These are phyloP conservation scores for Zalaria obscura DNA, from an alignment of 2,329 filamentous ascomycete species.

Conservation along the genomic window DNA sequence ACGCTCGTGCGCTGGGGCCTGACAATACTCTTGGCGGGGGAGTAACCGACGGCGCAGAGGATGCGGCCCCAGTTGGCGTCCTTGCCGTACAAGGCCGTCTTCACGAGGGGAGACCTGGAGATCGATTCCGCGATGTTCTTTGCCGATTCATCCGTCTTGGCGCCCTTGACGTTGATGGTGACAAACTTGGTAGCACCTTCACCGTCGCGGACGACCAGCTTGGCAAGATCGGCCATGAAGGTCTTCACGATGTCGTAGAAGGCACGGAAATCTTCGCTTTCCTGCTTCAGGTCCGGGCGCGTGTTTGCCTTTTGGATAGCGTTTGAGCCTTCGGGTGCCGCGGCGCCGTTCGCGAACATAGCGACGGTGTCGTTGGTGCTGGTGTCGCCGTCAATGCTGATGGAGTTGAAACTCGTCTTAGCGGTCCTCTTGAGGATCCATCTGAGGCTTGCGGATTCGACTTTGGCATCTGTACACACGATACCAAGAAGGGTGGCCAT, in stretches of 20 bases:
- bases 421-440: conserved; percentile 59
- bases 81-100: conserved; percentile 91
- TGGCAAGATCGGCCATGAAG: conserved; percentile 73
- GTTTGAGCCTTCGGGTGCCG: conserved; percentile 21
- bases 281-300: neutral
- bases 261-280: conserved; percentile 43
- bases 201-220: conserved; percentile 88
- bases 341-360: conserved; percentile 87
- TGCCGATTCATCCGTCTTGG: conserved; percentile 54
- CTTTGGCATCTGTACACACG: conserved; percentile 78
- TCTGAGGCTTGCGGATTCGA: conserved; percentile 53
- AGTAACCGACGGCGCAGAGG: conserved; percentile 83
- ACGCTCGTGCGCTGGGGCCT: conserved; percentile 59
- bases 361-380: conserved; percentile 95
- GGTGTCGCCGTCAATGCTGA: conserved; percentile 93
- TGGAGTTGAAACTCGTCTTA: conserved; percentile 84
- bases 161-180: conserved; percentile 70
- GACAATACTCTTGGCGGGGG: conserved; percentile 48
- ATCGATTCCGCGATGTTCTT: conserved; percentile 75
- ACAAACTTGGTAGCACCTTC: conserved; percentile 98
- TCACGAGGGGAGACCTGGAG: conserved; percentile 82
- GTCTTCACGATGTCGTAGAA: conserved; percentile 58
- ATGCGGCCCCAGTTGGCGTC: conserved; percentile 99
- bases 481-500: conserved; percentile 93
- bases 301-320: neutral